A percentile compares a stretch with the other conserved stretches of the same genome.
These are phyloP conservation scores for Sarocladium brachiariae DNA, from an alignment of 2,329 filamentous ascomycete species.

Conservation along the genomic window DNA sequence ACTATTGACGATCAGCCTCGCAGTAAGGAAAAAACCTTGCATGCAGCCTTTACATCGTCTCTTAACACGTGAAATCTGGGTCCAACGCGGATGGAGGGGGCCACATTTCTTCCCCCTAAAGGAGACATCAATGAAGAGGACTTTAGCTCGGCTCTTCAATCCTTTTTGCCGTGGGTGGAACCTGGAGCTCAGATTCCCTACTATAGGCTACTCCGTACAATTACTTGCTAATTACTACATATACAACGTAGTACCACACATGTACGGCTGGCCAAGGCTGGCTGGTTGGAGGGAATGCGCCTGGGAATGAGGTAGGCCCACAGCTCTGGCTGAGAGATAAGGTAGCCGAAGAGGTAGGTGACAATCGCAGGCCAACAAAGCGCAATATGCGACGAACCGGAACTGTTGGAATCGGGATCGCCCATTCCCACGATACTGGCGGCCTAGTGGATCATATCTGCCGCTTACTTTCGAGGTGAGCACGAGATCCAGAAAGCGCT, in stretches of 20 bases:
- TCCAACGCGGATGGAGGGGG: background rate
- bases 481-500: background rate
- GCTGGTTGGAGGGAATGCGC: conserved; percentile 1
- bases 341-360: background rate
- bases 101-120: background rate
- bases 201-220: too few species aligned
- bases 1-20: too few species aligned
- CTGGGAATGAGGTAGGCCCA: conserved; percentile 7
- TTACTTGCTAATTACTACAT: too few species aligned
- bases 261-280: conserved; percentile 6
- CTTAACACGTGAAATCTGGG: conserved; percentile 9
- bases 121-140: conserved; percentile 3
- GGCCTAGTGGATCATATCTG: background rate
- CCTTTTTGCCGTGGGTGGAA: conserved; percentile 8
- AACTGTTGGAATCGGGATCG: conserved; percentile 1
- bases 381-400: background rate
- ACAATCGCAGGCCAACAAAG: background rate
- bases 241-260: too few species aligned
- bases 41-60: background rate
- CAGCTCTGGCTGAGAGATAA: background rate
- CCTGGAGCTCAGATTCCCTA: background rate
- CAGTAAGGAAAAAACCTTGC: background rate
- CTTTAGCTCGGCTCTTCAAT: conserved; percentile 10
- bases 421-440: background rate
- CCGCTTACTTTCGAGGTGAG: background rate